Conservation (phyloP, 345 rosid species). For the Salix exigua region DNA sequence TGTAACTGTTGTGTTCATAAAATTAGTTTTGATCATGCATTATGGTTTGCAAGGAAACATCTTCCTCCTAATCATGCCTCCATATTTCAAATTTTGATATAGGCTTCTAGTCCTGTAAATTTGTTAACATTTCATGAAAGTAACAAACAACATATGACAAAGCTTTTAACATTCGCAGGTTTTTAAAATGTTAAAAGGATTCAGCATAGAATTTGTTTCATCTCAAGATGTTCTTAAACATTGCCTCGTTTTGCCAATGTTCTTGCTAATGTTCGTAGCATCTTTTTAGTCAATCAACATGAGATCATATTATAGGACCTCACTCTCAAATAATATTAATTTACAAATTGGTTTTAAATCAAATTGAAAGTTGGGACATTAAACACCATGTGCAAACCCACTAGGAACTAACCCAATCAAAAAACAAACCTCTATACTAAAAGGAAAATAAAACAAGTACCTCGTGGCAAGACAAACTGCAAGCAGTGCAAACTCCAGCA, state of each 20-base stretch:
- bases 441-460: constrained; percentile 27
- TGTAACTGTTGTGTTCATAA: background rate
- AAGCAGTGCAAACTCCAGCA: constrained; percentile 95
- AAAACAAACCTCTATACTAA: background rate
- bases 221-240: background rate
- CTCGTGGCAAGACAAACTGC: constrained; percentile 94
- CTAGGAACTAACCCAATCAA: background rate
- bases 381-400: background rate
- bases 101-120: background rate
- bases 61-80: background rate
- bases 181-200: background rate
- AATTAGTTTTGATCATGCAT: background rate
- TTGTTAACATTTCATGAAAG: background rate
- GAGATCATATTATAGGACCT: background rate
- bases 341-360: background rate
- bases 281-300: background rate
- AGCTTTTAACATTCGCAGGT: background rate
- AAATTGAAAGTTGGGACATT: background rate
- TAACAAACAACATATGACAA: background rate
- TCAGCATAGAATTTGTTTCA: background rate
- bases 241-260: background rate
- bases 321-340: background rate
- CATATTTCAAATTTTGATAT: background rate
- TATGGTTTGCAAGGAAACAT: background rate
- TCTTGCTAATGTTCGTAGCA: background rate